A percentile compares a stretch with the other conserved stretches of the same genome.
These are phyloP conservation scores for Amanita thiersii DNA, from an alignment of 768 basidiomycete species.

Conservation along the genomic window DNA sequence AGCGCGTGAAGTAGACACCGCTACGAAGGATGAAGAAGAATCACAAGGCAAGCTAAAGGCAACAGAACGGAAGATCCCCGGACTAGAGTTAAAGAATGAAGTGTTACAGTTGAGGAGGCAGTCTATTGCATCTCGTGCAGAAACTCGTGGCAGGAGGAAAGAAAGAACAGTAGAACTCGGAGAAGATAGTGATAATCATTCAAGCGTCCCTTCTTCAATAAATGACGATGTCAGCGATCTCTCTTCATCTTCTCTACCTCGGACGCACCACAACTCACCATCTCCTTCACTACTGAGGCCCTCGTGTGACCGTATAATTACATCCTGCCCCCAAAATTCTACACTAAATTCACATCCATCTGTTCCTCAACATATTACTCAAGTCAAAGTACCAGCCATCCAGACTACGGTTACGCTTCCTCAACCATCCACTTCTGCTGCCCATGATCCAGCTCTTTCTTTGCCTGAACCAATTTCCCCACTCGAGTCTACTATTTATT, in stretches of 20 bases:
- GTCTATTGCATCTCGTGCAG: slow-evolving; percentile 30
- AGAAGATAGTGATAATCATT: slow-evolving; percentile 21
- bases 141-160: slow-evolving; percentile 54
- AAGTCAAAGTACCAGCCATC: too few species aligned
- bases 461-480: slow-evolving; percentile 20
- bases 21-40: slow-evolving; percentile 21
- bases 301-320: slow-evolving; percentile 5
- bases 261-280: slow-evolving; percentile 39
- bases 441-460: slow-evolving; percentile 13
- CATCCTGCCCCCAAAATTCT: background rate
- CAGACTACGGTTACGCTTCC: background rate
- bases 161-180: slow-evolving; percentile 42
- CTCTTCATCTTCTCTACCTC: slow-evolving; percentile 31
- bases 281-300: slow-evolving; percentile 35
- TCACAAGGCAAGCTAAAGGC: slow-evolving; percentile 18
- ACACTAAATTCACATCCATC: slow-evolving; percentile 13
- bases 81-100: slow-evolving; percentile 32
- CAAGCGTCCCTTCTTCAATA: slow-evolving; percentile 20
- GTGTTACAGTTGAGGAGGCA: slow-evolving; percentile 55
- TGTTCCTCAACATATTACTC: slow-evolving; percentile 1
- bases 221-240: slow-evolving; percentile 24
- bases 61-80: slow-evolving; percentile 28
- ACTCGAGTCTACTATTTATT: slow-evolving; percentile 25
- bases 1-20: too few species aligned
- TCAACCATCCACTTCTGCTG: slow-evolving; percentile 11